phyloP scores from a whole-genome alignment of 495 filamentous ascomycete species.

The Acidomyces sp. region DNA sequence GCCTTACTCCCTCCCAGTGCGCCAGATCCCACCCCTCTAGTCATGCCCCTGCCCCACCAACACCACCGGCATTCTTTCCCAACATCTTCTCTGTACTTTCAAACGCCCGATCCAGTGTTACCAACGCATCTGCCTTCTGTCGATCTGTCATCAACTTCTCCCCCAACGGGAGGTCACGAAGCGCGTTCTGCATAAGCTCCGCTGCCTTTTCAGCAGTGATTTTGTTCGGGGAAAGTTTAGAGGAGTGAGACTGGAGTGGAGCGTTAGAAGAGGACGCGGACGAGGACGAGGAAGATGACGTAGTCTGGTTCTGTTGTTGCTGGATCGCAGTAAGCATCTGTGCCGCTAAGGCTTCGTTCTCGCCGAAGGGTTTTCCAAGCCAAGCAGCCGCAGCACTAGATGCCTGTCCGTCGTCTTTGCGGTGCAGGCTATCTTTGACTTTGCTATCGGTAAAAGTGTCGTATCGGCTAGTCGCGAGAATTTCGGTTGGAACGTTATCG shows the following conservation, averaged over 20 bases:
- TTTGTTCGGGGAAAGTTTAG: slow-evolving; percentile 6
- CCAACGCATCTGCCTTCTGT: slow-evolving; percentile 25
- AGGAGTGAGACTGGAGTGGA: slow-evolving; percentile 1
- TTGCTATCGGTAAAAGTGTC: slow-evolving; percentile 31
- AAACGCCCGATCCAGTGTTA: slow-evolving; percentile 27
- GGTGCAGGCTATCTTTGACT: slow-evolving; percentile 26
- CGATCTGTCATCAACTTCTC: slow-evolving; percentile 18
- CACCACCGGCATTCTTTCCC: background rate
- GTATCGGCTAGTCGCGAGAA: slow-evolving; percentile 30
- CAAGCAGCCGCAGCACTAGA: background rate
- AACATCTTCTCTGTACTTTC: slow-evolving; percentile 18
- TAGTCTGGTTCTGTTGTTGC: background rate
- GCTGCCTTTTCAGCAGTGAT: slow-evolving; percentile 19
- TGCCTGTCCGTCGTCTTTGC: slow-evolving; percentile 14
- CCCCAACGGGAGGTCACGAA: slow-evolving; percentile 23
- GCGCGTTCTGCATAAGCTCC: slow-evolving; percentile 27
- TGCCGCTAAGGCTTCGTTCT: background rate
- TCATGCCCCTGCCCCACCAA: slow-evolving; percentile 2
- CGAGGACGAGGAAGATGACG: slow-evolving; percentile 1
- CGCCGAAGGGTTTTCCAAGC: background rate
- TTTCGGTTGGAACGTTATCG: slow-evolving; percentile 25
- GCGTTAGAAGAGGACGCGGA: slow-evolving; percentile 17
- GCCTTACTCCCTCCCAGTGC: slow-evolving; percentile 2
- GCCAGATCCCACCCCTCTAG: slow-evolving; percentile 6
- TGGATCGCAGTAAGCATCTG: background rate